phyloP scores from a whole-genome alignment of 768 basidiomycete species.

The Boletellus sp. region DNA sequence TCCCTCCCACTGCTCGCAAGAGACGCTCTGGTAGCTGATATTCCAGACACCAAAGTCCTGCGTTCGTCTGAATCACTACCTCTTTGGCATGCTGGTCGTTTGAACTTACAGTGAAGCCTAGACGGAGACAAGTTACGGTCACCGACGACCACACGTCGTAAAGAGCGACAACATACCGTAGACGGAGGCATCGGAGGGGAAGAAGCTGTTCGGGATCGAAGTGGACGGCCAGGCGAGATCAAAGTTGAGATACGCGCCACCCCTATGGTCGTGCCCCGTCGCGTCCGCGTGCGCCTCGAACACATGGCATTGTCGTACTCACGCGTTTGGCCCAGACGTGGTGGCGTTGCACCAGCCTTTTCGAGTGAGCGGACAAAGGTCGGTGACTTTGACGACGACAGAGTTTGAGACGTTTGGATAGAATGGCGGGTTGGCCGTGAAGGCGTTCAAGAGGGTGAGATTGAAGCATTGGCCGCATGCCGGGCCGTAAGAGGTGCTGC shows the following conservation, averaged over 20 bases:
- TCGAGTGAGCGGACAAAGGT: conserved; percentile 65
- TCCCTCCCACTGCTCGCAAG: conserved; percentile 69
- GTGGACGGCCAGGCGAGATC: conserved; percentile 76
- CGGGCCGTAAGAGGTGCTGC: conserved; percentile 67
- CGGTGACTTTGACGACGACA: conserved; percentile 74
- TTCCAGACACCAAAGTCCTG: conserved; percentile 91
- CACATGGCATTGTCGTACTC: conserved; percentile 23
- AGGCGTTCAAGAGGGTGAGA: conserved; percentile 67
- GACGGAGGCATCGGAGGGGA: conserved; percentile 62
- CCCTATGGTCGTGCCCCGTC: conserved; percentile 41
- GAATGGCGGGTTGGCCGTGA: conserved; percentile 64
- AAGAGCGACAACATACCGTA: conserved; percentile 47
- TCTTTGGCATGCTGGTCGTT: background rate
- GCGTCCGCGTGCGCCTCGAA: background rate
- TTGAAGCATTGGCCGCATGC: conserved; percentile 79
- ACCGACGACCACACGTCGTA: background rate
- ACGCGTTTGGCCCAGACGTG: conserved; percentile 58
- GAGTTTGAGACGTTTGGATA: conserved; percentile 57
- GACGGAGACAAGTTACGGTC: conserved; percentile 30
- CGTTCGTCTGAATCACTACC: background rate
- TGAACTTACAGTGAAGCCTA: conserved; percentile 39
- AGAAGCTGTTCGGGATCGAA: conserved; percentile 68
- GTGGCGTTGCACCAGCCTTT: conserved; percentile 74
- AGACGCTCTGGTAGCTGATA: conserved; percentile 61
- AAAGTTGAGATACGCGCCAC: conserved; percentile 71